Conservation (phyloP, 2,329 filamentous ascomycete genomes). For the Cladosporium velox region DNA sequence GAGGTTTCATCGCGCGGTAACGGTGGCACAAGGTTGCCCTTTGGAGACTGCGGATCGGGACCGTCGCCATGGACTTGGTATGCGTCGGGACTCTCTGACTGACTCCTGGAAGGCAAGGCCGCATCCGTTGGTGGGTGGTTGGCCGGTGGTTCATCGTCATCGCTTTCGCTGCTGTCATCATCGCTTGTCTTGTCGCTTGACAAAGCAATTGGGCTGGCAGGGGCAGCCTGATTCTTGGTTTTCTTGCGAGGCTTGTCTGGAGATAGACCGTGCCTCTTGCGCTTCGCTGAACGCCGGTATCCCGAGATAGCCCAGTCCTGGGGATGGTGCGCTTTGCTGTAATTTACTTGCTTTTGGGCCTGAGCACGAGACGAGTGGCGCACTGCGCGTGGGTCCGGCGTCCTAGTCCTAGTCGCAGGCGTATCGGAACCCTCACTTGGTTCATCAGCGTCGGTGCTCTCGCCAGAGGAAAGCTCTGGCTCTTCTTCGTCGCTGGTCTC, state of each 20-base stretch:
- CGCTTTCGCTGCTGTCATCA: constrained; percentile 1
- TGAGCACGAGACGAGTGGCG: constrained; percentile 29
- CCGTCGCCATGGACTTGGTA: neutral
- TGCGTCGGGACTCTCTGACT: neutral
- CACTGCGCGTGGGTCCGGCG: constrained; percentile 28
- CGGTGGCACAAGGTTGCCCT: neutral
- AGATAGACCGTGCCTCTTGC: neutral
- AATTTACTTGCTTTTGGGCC: constrained; percentile 29
- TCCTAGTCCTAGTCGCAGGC: constrained; percentile 1
- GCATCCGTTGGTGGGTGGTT: neutral
- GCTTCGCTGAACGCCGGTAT: constrained; percentile 23
- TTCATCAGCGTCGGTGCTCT: constrained; percentile 12
- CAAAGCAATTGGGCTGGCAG: neutral
- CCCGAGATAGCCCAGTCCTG: constrained; percentile 31
- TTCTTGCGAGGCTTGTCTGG: neutral
- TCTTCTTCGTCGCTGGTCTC: constrained; percentile 17
- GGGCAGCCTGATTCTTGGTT: neutral
- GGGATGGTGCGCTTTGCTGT: constrained; percentile 31
- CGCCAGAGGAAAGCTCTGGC: constrained; percentile 5
- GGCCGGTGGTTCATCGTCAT: neutral
- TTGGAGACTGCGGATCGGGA: neutral
- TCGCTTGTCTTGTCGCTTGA: neutral
- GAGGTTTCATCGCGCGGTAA: constrained; percentile 3
- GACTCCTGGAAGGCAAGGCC: neutral
- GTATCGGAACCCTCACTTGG: neutral